Evolutionary conservation across 2,329 filamentous ascomycete genomes (phyloP).

Genomic region (Trichoderma guizhouense): DNA sequence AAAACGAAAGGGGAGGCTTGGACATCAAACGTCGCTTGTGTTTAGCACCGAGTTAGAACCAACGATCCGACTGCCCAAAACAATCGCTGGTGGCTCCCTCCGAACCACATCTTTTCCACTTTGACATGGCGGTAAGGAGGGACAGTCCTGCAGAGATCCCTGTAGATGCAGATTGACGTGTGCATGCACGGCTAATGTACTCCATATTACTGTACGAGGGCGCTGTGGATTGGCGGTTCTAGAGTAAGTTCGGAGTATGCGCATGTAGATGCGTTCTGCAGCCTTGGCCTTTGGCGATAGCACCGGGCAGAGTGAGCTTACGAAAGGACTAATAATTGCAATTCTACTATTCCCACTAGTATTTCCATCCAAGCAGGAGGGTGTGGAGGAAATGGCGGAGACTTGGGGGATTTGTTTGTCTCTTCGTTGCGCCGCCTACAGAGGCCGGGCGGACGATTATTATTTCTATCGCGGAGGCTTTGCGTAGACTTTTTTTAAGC

Average conservation of each 20-base stretch:
- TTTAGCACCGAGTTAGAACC: background rate
- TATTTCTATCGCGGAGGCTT: background rate
- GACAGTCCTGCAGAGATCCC: constrained; percentile 1
- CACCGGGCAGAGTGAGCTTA: background rate
- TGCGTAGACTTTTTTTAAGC: background rate
- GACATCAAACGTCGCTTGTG: constrained; percentile 8
- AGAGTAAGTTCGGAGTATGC: background rate
- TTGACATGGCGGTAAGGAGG: constrained; percentile 13
- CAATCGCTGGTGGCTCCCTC: background rate
- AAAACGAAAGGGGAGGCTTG: background rate
- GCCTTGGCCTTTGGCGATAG: background rate
- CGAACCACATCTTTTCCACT: background rate
- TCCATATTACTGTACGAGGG: background rate
- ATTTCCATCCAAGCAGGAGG: background rate
- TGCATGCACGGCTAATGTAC: constrained; percentile 12
- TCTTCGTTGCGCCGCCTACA: background rate
- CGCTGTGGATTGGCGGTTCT: background rate
- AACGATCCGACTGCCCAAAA: background rate
- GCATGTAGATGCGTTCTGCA: background rate
- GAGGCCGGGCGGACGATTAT: background rate
- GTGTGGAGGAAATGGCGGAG: background rate
- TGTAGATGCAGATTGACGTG: constrained; percentile 15
- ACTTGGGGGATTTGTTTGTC: background rate
- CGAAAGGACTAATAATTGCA: background rate
- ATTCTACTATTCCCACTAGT: background rate